Percentiles rank a stretch among this genome's conserved stretches.
Evolutionary conservation across 345 rosid species (phyloP).

Genomic region (Acer negundo): DNA sequence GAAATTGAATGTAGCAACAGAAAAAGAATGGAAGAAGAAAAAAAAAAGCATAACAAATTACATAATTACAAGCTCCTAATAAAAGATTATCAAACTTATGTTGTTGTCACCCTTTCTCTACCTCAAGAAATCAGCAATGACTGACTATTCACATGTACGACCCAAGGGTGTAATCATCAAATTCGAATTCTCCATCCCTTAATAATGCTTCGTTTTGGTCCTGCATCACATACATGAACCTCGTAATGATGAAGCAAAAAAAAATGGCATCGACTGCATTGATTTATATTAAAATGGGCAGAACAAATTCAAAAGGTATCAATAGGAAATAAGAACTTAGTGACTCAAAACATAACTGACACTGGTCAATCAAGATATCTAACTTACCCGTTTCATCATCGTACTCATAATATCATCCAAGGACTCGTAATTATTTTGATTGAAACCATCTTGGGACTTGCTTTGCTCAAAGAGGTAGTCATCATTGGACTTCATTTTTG

Average conservation of each 20-base stretch:
- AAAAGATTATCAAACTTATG: slow-evolving; percentile 19
- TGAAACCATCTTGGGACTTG: slow-evolving; percentile 48
- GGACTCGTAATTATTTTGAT: slow-evolving; percentile 49
- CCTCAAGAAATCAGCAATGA: slow-evolving; percentile 14
- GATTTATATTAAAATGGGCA: too few species aligned
- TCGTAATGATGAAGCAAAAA: background rate
- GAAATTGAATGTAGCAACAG: slow-evolving; percentile 20
- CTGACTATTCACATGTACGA: slow-evolving; percentile 40
- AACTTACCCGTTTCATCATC: slow-evolving; percentile 66
- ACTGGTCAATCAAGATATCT: slow-evolving; percentile 4
- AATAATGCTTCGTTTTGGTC: slow-evolving; percentile 40
- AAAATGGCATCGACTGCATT: too few species aligned
- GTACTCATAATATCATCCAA: slow-evolving; percentile 71
- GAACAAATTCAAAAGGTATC: background rate
- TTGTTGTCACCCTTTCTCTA: slow-evolving; percentile 9
- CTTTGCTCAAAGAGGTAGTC: slow-evolving; percentile 42
- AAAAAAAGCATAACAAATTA: slow-evolving; percentile 13
- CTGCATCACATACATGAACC: slow-evolving; percentile 38
- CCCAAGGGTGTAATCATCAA: slow-evolving; percentile 52
- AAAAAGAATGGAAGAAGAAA: slow-evolving; percentile 10
- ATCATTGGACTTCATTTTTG: slow-evolving; percentile 40
- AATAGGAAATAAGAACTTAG: too few species aligned
- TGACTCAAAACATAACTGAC: background rate
- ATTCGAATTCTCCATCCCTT: slow-evolving; percentile 59
- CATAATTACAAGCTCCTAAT: slow-evolving; percentile 31